These are phyloP conservation scores for Colletotrichum phormii DNA, from an alignment of 2,329 filamentous ascomycete species.

Conservation along the genomic window DNA sequence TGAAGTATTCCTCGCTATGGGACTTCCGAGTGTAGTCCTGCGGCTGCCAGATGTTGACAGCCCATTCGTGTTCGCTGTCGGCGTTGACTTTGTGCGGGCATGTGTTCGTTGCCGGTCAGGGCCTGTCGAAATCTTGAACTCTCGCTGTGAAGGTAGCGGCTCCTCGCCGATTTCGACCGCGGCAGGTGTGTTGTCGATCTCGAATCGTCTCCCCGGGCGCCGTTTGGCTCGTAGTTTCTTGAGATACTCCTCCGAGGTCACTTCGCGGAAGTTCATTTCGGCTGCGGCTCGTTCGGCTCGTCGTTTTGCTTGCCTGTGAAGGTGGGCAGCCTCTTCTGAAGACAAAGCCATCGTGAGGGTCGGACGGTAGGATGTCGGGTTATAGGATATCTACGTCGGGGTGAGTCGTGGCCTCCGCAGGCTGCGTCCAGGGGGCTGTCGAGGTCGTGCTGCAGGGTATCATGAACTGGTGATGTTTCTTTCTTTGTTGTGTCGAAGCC, in stretches of 20 bases:
- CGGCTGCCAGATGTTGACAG: not conserved
- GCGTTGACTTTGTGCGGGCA: not conserved
- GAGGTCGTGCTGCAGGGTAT: not conserved
- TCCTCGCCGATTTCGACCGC: constrained; percentile 28
- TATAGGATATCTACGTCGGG: not conserved
- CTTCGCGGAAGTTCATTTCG: constrained; percentile 26
- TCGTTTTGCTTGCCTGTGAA: constrained; percentile 28
- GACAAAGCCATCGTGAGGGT: constrained; percentile 11
- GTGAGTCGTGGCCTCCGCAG: not conserved
- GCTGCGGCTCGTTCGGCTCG: constrained; percentile 30
- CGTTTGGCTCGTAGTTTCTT: constrained; percentile 20
- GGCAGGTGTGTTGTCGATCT: constrained; percentile 17
- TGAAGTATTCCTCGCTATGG: not conserved
- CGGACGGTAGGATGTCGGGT: not conserved
- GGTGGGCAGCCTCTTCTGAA: constrained; percentile 15
- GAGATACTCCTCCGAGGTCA: constrained; percentile 31
- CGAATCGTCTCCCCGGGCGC: constrained; percentile 19
- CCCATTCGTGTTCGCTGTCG: not conserved
- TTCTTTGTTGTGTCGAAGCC: not conserved
- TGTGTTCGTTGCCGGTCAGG: not conserved
- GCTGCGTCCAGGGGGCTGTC: not conserved
- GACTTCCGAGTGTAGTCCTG: not conserved
- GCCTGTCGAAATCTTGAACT: not conserved
- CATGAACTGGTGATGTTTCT: too few relatives aligned
- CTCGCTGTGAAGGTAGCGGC: not conserved